Evolutionary conservation across 2,329 filamentous ascomycete genomes (phyloP), one percentile per base, ranked within the genome.

Genomic region (Torrubiellomyces zombiae): DNA sequence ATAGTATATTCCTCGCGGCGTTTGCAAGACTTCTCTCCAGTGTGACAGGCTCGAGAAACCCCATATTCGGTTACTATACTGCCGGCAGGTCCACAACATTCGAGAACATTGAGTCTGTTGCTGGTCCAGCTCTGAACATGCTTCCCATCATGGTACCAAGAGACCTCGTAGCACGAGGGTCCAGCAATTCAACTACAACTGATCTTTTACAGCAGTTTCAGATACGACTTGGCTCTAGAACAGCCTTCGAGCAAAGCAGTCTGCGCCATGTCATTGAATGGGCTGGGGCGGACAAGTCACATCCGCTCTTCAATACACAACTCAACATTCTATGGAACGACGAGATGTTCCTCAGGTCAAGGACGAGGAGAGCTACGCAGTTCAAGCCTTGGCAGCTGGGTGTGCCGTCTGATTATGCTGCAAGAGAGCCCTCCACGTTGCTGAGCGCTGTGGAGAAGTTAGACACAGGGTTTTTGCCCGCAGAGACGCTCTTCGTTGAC

Each of bases 201-300:
- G n/a, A n/a, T n/a, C 21, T 15, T 7, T 23, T 31, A 5, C 23
- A 21, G 16, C 11, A 12, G 6, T 24, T 31, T 12, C 29, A 31
- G 16, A 20, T 20, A 6, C 3, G 9, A 3, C 14, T 26, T 3
- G 17, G 21, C 18, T 12, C 26, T 21, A 23, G 23, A 5, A 17
- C 26, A 6, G 26, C 12, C 26, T 23, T 21, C 20, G 29, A 31
- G 21, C 26, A 31, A 25, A 28, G 23, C 10, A 22, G 29, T 19
- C 21, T 28, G 21, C 17, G 16, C 6, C 21, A 28, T 18, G 26
- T 21, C 12, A 22, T 28, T 9, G 16, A n/a, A 3, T 28, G 22
- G 26, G 17, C 26, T 9, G 12, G 21, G 9, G 9, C 9, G 14
- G 14, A 20, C 10, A 6, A 7, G 7, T 12, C 10, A 11, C 13